phyloP scores from a whole-genome alignment of 1,284 basidiomycete species.

The Moniliella sp. region DNA sequence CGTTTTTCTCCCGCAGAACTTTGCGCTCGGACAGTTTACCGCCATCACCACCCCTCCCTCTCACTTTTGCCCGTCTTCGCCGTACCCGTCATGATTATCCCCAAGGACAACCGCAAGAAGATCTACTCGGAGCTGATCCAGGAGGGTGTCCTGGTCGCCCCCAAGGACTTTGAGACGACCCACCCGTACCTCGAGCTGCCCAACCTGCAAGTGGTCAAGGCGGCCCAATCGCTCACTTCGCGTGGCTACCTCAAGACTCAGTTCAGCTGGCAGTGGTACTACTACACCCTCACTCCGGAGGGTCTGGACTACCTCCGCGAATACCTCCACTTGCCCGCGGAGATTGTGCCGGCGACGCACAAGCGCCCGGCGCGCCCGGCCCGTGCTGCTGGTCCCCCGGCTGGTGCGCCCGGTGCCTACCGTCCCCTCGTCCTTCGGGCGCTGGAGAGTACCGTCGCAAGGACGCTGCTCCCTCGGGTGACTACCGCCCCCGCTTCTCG shows the following conservation, averaged over 20 bases:
- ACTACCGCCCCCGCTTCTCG: no score
- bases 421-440: no score
- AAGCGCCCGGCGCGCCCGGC: conserved; percentile 30
- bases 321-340: conserved; percentile 32
- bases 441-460: no score
- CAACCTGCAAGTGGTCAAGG: conserved; percentile 98
- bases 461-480: no score
- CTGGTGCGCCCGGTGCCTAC: no score
- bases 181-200: conserved; percentile 83
- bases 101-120: conserved; percentile 32
- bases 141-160: conserved; percentile 78
- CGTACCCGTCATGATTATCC: no score
- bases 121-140: conserved; percentile 33
- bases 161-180: conserved; percentile 95
- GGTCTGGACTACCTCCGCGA: conserved; percentile 34
- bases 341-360: conserved; percentile 34
- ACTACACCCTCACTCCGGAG: conserved; percentile 33
- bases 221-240: conserved; percentile 88
- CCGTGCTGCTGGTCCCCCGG: conserved; percentile 8
- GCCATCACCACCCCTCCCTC: no score
- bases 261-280: conserved; percentile 39
- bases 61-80: no score
- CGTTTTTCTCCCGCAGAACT: no score
- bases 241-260: conserved; percentile 91
- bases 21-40: no score